A percentile compares a stretch with the other conserved stretches of the same genome.
These are phyloP conservation scores for Diutina catenulata DNA, from an alignment of 1,139 yeast species.

Conservation along the genomic window DNA sequence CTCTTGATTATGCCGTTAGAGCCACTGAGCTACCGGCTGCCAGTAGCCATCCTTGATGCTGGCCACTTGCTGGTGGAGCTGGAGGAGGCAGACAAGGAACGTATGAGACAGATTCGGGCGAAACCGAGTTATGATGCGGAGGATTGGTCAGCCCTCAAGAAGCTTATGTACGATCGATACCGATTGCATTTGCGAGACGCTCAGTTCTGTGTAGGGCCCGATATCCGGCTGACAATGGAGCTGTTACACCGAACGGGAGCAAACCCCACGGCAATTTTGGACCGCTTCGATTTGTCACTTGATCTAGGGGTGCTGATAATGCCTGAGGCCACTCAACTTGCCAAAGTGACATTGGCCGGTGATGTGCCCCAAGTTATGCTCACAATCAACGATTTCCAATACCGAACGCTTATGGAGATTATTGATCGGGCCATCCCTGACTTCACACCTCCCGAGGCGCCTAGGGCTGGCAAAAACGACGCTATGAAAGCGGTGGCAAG, in stretches of 20 bases:
- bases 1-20: slow-evolving; percentile 80
- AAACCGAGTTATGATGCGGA: slow-evolving; percentile 58
- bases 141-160: slow-evolving; percentile 61
- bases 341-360: slow-evolving; percentile 66
- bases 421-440: slow-evolving; percentile 46
- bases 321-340: slow-evolving; percentile 66
- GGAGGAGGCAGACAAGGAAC: slow-evolving; percentile 64
- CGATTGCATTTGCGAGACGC: slow-evolving; percentile 71
- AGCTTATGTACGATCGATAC: slow-evolving; percentile 84
- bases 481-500: too few species aligned
- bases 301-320: slow-evolving; percentile 71
- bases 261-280: slow-evolving; percentile 41
- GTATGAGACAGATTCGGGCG: slow-evolving; percentile 58
- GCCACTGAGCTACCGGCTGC: slow-evolving; percentile 68
- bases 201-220: slow-evolving; percentile 78
- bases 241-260: slow-evolving; percentile 32
- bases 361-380: slow-evolving; percentile 66
- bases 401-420: slow-evolving; percentile 73
- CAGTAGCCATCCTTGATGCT: slow-evolving; percentile 89
- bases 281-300: slow-evolving; percentile 63
- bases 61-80: slow-evolving; percentile 85
- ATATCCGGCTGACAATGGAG: slow-evolving; percentile 63
- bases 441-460: too few species aligned
- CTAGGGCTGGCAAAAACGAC: too few species aligned
- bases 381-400: slow-evolving; percentile 78